Base-by-base conservation (phyloP, 148 eudicot species). In the Heliosperma pusillum region DNA sequence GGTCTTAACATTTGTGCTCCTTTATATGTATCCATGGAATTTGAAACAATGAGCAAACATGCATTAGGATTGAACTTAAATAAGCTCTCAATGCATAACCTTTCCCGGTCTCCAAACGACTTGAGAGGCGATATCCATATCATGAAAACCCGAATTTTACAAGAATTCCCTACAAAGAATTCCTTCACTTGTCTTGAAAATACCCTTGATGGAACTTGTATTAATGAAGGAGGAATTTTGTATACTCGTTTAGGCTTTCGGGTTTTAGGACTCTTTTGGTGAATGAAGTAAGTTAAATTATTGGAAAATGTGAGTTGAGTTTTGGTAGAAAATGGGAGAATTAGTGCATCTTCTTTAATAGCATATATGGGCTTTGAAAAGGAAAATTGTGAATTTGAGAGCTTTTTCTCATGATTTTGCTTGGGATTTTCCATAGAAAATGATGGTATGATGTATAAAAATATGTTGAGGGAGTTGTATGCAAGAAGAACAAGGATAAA, bases 41-140 rank as follows among this genome's bases (percentile, higher is more conserved):
- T 70, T 0, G 97, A 93, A 0, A 88, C 83, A 17, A 93, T 89
- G 71, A 91, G 33, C 76, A 93, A 81, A 67, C 98, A 93, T 0
- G 89, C 91, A 60, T 83, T 77, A 24, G 89, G 88, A 69, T 93
- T 86, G 2, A 83, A 80, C 58, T 89, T 93, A 69, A 93, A 93
- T 33, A 93, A 78, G 57, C 90, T 89, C 57, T 93, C 86, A 5
- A 93, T 62, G 24, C 83, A 50, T 53, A 91, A 77, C 33, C 78
- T 17, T 69, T 91, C 97, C 11, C 94, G 80, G 0, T 78, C 80
- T 16, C 88, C 83, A 61, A 93, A 89, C 20, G 87, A 78, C 9
- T 88, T 68, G 7, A 83, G 44, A 4, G 89, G 77, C 22, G 97
- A 91, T 68, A 93, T 93, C 98, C 97, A 93, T 65, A 92, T 91